Evolutionary conservation across 805 yeast species (phyloP).

Genomic region (Candida montana): DNA sequence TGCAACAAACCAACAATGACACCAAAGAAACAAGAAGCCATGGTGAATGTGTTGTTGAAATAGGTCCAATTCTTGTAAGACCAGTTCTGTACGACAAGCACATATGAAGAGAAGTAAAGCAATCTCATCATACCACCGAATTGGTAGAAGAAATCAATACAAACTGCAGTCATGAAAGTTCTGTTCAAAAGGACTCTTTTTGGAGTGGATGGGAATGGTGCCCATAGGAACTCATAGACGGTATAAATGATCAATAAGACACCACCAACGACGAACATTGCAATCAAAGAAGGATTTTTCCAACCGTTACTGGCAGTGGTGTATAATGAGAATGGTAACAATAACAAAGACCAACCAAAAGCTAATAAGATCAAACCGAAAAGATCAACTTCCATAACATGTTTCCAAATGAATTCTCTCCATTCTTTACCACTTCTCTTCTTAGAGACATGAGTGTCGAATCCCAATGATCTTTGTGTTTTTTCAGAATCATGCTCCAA

Average conservation of each 20-base stretch:
- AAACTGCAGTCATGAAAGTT: conserved; percentile 31
- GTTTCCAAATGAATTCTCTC: conserved; percentile 6
- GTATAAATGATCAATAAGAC: conserved; percentile 29
- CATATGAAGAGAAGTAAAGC: conserved; percentile 32
- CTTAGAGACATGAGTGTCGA: not conserved
- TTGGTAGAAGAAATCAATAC: conserved; percentile 29
- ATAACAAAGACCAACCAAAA: conserved; percentile 33
- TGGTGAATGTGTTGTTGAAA: conserved; percentile 32
- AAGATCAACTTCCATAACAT: conserved; percentile 33
- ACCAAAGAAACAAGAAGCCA: conserved; percentile 34
- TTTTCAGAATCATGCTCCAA: conserved; percentile 29
- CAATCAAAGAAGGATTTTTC: conserved; percentile 35
- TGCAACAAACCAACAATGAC: conserved; percentile 31
- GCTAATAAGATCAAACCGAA: conserved; percentile 35
- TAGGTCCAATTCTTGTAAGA: conserved; percentile 32
- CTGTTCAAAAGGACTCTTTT: conserved; percentile 31
- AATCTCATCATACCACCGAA: conserved; percentile 27
- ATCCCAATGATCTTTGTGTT: not conserved
- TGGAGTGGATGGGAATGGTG: conserved; percentile 35
- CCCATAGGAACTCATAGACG: conserved; percentile 31
- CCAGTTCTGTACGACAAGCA: conserved; percentile 28
- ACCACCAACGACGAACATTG: conserved; percentile 38
- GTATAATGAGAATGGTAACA: conserved; percentile 35
- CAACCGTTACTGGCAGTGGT: conserved; percentile 29
- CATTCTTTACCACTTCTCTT: conserved; percentile 2